Base-by-base conservation (phyloP, 805 yeast species). In the Cyberlindnera xylosilytica region DNA sequence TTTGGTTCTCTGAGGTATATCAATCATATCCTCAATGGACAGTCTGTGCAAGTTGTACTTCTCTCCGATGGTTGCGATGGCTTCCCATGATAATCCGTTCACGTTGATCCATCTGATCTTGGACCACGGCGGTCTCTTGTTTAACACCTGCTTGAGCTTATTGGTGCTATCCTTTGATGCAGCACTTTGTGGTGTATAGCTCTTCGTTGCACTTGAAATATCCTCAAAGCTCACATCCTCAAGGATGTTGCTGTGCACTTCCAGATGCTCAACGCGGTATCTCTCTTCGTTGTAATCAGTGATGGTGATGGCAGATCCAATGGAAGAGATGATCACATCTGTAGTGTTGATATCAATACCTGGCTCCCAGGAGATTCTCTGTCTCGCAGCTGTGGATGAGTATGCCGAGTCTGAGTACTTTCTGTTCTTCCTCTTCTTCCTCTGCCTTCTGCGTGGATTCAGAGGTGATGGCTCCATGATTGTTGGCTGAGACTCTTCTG, bases 31-130 rank as follows among this genome's bases (percentile, higher is more conserved):
- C 54, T 79, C 84, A 34, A 79, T 63, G 0, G 83, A 76, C 35
- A 79, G 61, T 19, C 79, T 68, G 54, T 79, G 84, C 17, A 79
- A 57, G 16, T 65, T 57, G 53, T 68, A 78, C 37, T 61, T 58
- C 32, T 66, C 59, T 2, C 74, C 71, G 31, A 79, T 63, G 1
- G 69, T 57, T 8, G 73, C 64, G 7, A 79, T 70, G 7, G 79
- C 79, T 40, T 76, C 82, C 81, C 81, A 76, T 2, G 81, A 73
- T n/a, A 78, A 58, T 0, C 83, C 83, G 52, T 76, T 77, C 18
- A 78, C 76, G 47, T 74, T 77, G 39, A 76, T 63, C 82, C 82
- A 76, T 13, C 81, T 58, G 1, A 77, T 77, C 36, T 65, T 62
- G 3, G 77, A 61, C 80, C 81, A 74, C 0, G 44, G 29, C 1